These are phyloP conservation scores for Carex scoparia DNA, from an alignment of 176 grass and related monocot genomes.

Conservation along the genomic window DNA sequence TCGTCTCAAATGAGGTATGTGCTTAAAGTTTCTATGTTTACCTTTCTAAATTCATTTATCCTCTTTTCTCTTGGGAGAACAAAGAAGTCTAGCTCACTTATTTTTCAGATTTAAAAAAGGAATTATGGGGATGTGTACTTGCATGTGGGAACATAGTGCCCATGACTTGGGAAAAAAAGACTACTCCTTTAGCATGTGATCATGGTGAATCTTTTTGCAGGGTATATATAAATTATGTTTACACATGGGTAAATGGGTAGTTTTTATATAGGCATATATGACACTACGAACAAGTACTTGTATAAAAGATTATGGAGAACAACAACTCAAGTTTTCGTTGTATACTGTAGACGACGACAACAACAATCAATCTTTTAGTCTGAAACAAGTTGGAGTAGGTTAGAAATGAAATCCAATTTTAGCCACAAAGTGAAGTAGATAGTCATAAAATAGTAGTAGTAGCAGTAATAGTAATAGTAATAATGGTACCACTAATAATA, in stretches of 20 bases:
- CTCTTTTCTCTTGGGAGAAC: not conserved
- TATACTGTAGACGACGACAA: not conserved
- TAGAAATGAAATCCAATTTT: no score
- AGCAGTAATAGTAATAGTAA: no score
- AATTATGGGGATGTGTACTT: no score
- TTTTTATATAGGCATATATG: not conserved
- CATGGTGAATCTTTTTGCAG: not conserved
- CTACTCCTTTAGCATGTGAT: not conserved
- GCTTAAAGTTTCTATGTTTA: not conserved
- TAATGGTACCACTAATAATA: no score
- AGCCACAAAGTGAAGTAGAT: no score
- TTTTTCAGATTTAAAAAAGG: no score
- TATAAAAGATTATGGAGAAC: no score
- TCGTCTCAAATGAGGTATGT: conserved; percentile 69
- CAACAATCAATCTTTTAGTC: no score
- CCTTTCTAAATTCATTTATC: not conserved
- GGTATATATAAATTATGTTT: not conserved
- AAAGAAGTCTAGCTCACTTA: not conserved
- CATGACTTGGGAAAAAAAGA: not conserved
- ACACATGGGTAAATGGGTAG: not conserved
- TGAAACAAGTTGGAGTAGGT: no score
- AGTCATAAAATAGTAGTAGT: no score
- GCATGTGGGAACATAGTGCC: no score
- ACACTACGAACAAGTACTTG: not conserved
- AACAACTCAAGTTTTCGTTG: no score